Evolutionary conservation across 805 yeast species (phyloP), one percentile per base, ranked within the genome.

Genomic region (Suhomyces prunicola): DNA sequence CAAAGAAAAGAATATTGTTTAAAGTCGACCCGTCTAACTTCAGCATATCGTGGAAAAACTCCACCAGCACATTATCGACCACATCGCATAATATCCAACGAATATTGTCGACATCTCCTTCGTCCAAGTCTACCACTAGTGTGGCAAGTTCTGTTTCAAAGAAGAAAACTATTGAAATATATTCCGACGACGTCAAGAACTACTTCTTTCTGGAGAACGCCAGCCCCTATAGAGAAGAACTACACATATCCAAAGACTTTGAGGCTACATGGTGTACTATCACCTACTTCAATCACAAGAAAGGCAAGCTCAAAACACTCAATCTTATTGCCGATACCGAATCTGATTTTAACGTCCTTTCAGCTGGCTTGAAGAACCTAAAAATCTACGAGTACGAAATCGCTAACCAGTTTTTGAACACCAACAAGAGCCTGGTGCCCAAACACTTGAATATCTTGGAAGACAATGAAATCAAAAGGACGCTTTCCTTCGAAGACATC

Each of bases 221-320:
- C 1, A 79, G 81, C 35, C 89, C 90, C 59, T 93, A 91, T 64
- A 72, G 97, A 55, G 97, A 92, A 63, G 96, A 91, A 67, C 82
- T 89, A 59, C 85, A 87, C 36, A 80, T 90, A 1, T 81, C 91
- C 1, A 72, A 82, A 35, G 90, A 86, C 48, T 81, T 79, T 50
- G 83, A 84, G 44, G 73, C 76, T 10, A 69, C 81, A 7, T 93
- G 99, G 99, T 78, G 90, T 0, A 86, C 96, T 0, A 80, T 93
- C 31, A 82, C 90, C 10, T 93, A 90, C 64, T 81, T 77, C 52
- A 79, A 82, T 56, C 76, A 79, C 6, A 74, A 81, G 5, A 83
- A 80, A 51, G 76, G 81, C 49, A 88, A 87, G 64, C 72, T 90
- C 45, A 88, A 90, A 60, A 88, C 92, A 0, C 67, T 94, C 50